phyloP scores from a whole-genome alignment of 495 filamentous ascomycete genomes.

The Xylaria scruposa region DNA sequence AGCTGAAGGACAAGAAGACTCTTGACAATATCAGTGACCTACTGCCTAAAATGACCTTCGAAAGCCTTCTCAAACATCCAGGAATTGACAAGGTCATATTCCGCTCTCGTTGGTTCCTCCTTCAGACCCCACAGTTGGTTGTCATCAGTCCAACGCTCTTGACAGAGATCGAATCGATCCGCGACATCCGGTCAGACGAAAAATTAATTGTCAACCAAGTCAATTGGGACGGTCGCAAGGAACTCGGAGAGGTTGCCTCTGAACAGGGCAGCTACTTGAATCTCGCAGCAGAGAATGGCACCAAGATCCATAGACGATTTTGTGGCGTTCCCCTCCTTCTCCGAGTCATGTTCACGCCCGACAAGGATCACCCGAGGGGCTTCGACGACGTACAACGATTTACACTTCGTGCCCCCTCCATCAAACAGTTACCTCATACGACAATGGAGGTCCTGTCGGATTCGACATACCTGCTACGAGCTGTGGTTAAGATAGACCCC shows the following conservation, averaged over 20 bases:
- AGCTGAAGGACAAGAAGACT: not conserved
- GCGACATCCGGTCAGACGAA: not conserved
- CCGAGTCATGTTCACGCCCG: conserved; percentile 6
- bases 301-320: not conserved
- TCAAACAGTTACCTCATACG: too few relatives aligned
- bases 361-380: not conserved
- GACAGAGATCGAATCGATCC: not conserved
- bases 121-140: not conserved
- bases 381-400: not conserved
- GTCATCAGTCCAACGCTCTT: not conserved
- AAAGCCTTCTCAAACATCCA: not conserved
- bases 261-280: not conserved
- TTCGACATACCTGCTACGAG: not conserved
- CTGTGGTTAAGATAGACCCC: not conserved
- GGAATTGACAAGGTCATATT: not conserved
- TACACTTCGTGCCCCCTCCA: not conserved
- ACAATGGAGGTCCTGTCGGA: not conserved
- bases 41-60: not conserved
- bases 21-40: not conserved
- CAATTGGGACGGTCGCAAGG: conserved; percentile 1
- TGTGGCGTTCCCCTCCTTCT: not conserved
- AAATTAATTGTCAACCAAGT: not conserved
- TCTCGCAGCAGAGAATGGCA: not conserved
- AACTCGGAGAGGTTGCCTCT: not conserved
- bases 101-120: not conserved